Conservation (phyloP, 163 green algal genomes). For the Scenedesmus sp. region DNA sequence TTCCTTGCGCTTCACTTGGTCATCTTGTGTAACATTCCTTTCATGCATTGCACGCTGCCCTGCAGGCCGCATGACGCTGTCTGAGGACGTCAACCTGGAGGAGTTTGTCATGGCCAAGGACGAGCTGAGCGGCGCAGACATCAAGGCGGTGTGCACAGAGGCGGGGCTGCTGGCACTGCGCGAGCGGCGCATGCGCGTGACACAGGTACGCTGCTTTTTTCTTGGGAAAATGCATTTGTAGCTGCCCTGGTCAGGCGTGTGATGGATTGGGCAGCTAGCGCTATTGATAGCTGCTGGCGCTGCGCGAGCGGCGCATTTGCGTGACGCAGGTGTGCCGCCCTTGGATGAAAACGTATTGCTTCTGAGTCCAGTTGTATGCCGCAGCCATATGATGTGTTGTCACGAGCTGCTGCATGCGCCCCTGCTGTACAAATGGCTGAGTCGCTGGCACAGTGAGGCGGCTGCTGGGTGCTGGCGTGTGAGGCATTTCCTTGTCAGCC, state of each 20-base stretch:
- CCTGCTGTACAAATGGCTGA: no score
- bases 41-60: constrained; percentile 35
- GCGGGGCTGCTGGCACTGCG: constrained; percentile 96
- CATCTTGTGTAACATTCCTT: not conserved
- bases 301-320: constrained; percentile 97
- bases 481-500: no score
- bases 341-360: no score
- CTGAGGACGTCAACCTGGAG: constrained; percentile 98
- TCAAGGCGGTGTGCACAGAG: constrained; percentile 99
- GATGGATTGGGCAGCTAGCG: not conserved
- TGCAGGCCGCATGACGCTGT: constrained; percentile 86
- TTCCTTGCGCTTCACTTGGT: no score
- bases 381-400: no score
- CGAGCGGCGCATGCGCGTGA: constrained; percentile 98
- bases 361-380: no score
- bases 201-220: constrained; percentile 68
- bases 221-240: not conserved
- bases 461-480: no score
- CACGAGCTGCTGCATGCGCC: no score
- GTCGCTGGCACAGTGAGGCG: no score
- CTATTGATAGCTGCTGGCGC: constrained; percentile 73
- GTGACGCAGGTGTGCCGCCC: constrained; percentile 84
- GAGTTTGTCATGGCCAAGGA: constrained; percentile 99
- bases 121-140: constrained; percentile 96
- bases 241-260: no score